Conservation (phyloP, 169 alveolate genomes). For the Cyclospora cayetanensis region DNA sequence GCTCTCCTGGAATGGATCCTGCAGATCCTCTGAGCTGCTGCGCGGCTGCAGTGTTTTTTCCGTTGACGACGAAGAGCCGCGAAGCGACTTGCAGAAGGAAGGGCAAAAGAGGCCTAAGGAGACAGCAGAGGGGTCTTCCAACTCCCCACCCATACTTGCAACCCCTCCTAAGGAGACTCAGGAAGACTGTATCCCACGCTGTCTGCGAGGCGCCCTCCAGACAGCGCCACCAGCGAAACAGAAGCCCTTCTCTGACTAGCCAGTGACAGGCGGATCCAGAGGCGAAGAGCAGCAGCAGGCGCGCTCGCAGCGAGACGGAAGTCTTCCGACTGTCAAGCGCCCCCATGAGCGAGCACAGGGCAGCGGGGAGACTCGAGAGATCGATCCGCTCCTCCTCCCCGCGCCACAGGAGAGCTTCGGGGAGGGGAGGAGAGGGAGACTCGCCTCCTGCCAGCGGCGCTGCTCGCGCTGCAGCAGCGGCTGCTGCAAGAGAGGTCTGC, state of each 20-base stretch:
- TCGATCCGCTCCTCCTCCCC: neutral
- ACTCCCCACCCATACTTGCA: conserved; percentile 58
- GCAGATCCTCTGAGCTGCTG: neutral
- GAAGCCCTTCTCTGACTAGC: neutral
- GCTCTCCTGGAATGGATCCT: conserved; percentile 33
- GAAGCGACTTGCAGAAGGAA: neutral
- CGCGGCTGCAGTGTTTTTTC: neutral
- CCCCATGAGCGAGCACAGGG: neutral
- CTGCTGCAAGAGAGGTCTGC: neutral
- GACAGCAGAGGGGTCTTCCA: conserved; percentile 16
- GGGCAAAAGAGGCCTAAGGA: conserved; percentile 40
- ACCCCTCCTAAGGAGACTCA: neutral
- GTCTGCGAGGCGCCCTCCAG: neutral
- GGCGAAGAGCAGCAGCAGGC: conserved; percentile 29
- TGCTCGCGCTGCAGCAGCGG: neutral
- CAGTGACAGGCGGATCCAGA: neutral
- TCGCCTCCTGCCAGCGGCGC: neutral
- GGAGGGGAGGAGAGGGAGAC: neutral
- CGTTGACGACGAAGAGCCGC: neutral
- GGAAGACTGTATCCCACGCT: conserved; percentile 53
- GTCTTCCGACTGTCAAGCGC: neutral
- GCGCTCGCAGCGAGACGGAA: neutral
- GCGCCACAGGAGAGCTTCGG: neutral
- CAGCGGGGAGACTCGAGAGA: neutral
- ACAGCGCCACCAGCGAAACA: conserved; percentile 3